Base-by-base conservation (phyloP, 805 yeast species). In the Yueomyces sinensis region DNA sequence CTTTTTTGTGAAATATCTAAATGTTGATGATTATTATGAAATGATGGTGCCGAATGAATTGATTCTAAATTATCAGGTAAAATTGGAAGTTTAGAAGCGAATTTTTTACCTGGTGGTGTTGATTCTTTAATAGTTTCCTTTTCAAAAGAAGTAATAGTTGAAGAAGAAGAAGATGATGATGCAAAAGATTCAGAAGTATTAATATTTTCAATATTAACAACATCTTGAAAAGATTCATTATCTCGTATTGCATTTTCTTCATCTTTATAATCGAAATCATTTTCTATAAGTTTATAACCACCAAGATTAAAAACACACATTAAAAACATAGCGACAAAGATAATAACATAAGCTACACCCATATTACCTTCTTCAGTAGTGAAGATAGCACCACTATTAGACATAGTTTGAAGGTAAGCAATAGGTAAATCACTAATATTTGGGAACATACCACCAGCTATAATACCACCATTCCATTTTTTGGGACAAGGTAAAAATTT, bases 321-420 rank as follows among this genome's bases (percentile, higher is more conserved):
- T 37, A 74, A 59, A 56, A 80, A 82, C 24, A 78, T 65, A 3
- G 83, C 78, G 31, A 78, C 62, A 45, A 79, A 81, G 24, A 86
- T 76, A 47, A 86, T 78, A 16, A 82, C 78, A 55, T 80, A 82
- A 1, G 95, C 91, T 18, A 80, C 78, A 18, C 95, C 96, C 44
- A 70, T 68, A 35, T 72, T 66, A 27, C 82, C 83, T 40, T 81
- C 74, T 4, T 56, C 68, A 13, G 62, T 46, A 0, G 76, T 61
- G 45, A 86, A 76, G 5, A 68, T 60, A 1, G 72, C 62, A 1
- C 83, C 73, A 13, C 71, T 66, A 31, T 82, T 69, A 20, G 24
- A 7, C 54, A 79, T 61, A 1, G 82, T 77, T 45, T 77, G 83
- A 32, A 80, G 46, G 47, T 77, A 79, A 0, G 89, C 87, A 42